Percentiles rank a stretch among this genome's conserved stretches.
Conservation (phyloP, 331 rosid genomes). For the Ulmus americana region DNA sequence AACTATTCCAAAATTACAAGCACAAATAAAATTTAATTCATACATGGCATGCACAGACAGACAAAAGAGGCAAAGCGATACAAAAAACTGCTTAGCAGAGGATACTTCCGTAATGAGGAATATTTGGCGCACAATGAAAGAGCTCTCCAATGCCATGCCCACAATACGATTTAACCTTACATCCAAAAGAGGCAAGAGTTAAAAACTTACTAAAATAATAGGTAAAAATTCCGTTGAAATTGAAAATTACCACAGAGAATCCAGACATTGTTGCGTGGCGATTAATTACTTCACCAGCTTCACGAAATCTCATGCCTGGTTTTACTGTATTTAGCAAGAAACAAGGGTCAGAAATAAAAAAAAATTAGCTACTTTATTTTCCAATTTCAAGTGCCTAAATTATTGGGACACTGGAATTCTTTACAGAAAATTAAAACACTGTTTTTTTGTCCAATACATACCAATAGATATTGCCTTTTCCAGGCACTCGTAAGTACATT, state of each 20-base stretch:
- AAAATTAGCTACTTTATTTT: not conserved
- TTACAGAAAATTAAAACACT: not conserved
- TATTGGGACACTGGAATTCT: not conserved
- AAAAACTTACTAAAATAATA: slow-evolving; percentile 6
- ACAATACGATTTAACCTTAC: slow-evolving; percentile 65
- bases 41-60: too few species aligned
- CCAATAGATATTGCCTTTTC: slow-evolving; percentile 91
- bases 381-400: not conserved
- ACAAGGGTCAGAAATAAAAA: slow-evolving; percentile 14
- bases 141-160: slow-evolving; percentile 99
- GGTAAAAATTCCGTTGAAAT: not conserved
- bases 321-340: slow-evolving; percentile 49
- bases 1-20: slow-evolving; percentile 3
- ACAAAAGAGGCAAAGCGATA: not conserved
- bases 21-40: not conserved
- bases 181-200: slow-evolving; percentile 1
- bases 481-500: slow-evolving; percentile 84
- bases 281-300: slow-evolving; percentile 80
- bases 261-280: slow-evolving; percentile 81
- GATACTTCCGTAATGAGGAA: slow-evolving; percentile 91
- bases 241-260: slow-evolving; percentile 73
- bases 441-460: slow-evolving; percentile 26
- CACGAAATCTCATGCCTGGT: slow-evolving; percentile 91
- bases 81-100: slow-evolving; percentile 10
- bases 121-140: slow-evolving; percentile 91